Percentiles rank a stretch among this genome's conserved stretches.
phyloP scores from a whole-genome alignment of 257 asterid species.

The Orobanche coerulescens region DNA sequence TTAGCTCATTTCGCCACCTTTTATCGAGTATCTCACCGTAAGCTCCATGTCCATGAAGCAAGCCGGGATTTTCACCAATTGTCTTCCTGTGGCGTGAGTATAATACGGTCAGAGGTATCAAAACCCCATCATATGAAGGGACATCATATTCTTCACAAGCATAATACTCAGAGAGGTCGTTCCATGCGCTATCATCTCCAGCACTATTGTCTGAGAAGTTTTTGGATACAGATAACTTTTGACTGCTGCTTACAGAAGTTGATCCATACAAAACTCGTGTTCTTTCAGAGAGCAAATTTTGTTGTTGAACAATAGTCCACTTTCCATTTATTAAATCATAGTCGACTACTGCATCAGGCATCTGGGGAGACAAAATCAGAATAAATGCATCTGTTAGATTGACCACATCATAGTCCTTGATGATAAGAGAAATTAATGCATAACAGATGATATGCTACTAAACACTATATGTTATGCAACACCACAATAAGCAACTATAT shows the following conservation, averaged over 20 bases:
- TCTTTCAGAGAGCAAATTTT: conserved; percentile 77
- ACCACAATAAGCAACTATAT: not conserved
- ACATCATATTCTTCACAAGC: conserved; percentile 75
- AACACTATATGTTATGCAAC: not conserved
- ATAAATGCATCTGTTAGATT: conserved; percentile 5
- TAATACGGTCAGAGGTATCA: conserved; percentile 69
- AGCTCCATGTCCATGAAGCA: conserved; percentile 95
- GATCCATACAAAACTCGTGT: conserved; percentile 73
- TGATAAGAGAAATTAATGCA: conserved; percentile 2
- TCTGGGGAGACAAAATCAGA: conserved; percentile 32
- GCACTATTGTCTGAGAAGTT: conserved; percentile 21
- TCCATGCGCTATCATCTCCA: conserved; percentile 49
- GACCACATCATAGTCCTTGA: not conserved
- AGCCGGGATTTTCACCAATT: conserved; percentile 66
- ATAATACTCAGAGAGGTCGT: conserved; percentile 83
- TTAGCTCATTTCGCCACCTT: conserved; percentile 71
- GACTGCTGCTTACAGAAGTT: conserved; percentile 29
- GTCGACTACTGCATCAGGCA: conserved; percentile 96
- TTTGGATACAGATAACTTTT: conserved; percentile 27
- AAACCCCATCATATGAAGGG: conserved; percentile 65
- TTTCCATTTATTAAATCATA: conserved; percentile 65
- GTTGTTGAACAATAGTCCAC: conserved; percentile 85
- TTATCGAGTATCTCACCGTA: conserved; percentile 90
- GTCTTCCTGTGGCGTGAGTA: conserved; percentile 62
- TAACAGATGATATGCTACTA: not conserved